Conservation (phyloP, 495 filamentous ascomycete genomes). For the Neurospora discreta region DNA sequence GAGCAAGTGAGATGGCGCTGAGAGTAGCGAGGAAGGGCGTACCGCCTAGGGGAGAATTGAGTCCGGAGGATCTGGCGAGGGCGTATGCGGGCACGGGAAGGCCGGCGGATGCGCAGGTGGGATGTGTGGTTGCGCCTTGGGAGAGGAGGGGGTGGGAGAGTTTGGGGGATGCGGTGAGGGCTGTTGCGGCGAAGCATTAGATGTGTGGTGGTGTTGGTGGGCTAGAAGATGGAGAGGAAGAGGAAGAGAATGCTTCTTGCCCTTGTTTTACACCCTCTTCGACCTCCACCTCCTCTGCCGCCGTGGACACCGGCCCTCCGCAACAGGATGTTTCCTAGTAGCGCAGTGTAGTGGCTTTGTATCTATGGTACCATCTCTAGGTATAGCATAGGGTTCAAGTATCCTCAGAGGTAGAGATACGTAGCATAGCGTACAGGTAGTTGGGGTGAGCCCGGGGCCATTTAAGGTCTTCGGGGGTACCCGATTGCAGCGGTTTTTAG, state of each 20-base stretch:
- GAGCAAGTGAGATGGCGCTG: constrained; percentile 70
- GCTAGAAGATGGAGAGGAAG: not conserved
- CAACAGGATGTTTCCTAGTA: not conserved
- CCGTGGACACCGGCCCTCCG: not conserved
- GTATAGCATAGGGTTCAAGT: too few species aligned
- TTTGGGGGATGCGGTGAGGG: constrained; percentile 19
- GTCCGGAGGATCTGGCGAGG: constrained; percentile 54
- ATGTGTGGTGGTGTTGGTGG: not conserved
- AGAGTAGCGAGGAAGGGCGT: constrained; percentile 61
- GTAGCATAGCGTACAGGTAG: not conserved
- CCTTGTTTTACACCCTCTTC: not conserved
- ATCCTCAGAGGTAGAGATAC: not conserved
- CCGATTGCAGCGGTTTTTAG: not conserved
- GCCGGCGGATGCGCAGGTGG: constrained; percentile 60
- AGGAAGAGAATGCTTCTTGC: not conserved
- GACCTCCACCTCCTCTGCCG: not conserved
- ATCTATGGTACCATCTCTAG: not conserved
- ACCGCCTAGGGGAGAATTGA: constrained; percentile 57
- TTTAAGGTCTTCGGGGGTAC: not conserved
- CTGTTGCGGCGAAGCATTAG: not conserved
- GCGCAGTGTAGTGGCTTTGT: not conserved
- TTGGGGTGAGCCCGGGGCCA: not conserved
- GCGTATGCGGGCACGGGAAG: constrained; percentile 69
- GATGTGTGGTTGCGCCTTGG: constrained; percentile 79
- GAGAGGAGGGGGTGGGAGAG: constrained; percentile 49